phyloP scores from a whole-genome alignment of 306 rosid species.

The Pterocarpus macrocarpus region DNA sequence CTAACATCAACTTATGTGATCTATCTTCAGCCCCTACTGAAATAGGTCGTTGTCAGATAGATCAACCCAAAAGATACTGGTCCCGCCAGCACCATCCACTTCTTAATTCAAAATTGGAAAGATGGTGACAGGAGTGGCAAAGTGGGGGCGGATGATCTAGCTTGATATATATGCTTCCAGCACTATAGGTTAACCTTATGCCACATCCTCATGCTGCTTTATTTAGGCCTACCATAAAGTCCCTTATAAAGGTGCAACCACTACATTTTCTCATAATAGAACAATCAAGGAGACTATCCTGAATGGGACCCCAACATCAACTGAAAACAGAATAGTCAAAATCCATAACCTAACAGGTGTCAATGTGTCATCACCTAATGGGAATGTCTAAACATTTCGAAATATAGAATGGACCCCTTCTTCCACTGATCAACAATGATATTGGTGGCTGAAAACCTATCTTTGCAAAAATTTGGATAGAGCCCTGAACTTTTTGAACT shows the following conservation, averaged over 20 bases:
- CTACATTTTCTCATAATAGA: constrained; percentile 30
- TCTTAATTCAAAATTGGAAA: constrained; percentile 48
- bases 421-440: background rate
- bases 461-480: constrained; percentile 1
- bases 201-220: constrained; percentile 47
- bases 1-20: constrained; percentile 37
- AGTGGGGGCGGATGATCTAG: constrained; percentile 44
- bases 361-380: background rate
- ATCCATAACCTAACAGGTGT: constrained; percentile 35
- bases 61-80: constrained; percentile 46
- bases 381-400: background rate
- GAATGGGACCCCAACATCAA: constrained; percentile 44
- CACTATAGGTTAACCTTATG: constrained; percentile 42
- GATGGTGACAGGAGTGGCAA: constrained; percentile 59
- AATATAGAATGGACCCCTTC: background rate
- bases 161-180: constrained; percentile 25
- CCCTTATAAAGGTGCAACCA: constrained; percentile 23
- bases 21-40: constrained; percentile 36
- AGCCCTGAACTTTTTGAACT: background rate
- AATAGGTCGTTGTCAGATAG: constrained; percentile 41
- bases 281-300: constrained; percentile 33
- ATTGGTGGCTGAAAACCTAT: constrained; percentile 2
- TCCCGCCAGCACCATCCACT: constrained; percentile 49
- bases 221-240: constrained; percentile 39
- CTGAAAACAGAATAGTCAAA: constrained; percentile 21